phyloP scores from a whole-genome alignment of 2,329 filamentous ascomycete species.

The Colletotrichum simmondsii region DNA sequence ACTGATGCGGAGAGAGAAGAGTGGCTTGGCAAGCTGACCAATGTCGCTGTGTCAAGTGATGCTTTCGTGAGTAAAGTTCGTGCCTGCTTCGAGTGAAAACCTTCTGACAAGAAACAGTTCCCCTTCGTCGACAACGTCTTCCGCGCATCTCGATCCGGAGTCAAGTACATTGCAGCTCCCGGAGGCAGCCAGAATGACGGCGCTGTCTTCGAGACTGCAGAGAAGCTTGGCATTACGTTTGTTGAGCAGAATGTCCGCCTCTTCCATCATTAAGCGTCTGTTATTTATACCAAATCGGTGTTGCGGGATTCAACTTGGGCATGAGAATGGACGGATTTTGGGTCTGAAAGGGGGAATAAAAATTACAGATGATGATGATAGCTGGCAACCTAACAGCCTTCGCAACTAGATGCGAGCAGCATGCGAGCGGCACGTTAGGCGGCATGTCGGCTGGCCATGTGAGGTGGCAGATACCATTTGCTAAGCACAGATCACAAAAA shows the following conservation, averaged over 20 bases:
- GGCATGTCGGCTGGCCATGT: neutral
- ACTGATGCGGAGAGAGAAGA: conserved; percentile 84
- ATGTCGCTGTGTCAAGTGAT: conserved; percentile 91
- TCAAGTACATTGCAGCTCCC: conserved; percentile 95
- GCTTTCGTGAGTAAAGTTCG: conserved; percentile 80
- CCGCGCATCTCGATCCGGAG: conserved; percentile 86
- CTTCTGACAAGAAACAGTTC: conserved; percentile 69
- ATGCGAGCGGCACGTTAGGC: neutral
- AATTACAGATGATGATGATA: neutral
- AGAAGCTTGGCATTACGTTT: conserved; percentile 92
- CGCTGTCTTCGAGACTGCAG: conserved; percentile 86
- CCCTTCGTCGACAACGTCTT: conserved; percentile 99
- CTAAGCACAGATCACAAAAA: neutral
- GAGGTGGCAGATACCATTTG: neutral
- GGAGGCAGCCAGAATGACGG: conserved; percentile 88
- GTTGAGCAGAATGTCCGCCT: conserved; percentile 94
- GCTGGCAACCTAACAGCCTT: neutral
- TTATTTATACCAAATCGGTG: conserved; percentile 16
- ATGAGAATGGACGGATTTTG: conserved; percentile 13
- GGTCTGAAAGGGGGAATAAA: conserved; percentile 3
- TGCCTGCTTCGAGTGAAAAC: neutral
- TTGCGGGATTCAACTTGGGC: conserved; percentile 26
- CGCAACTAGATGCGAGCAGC: neutral
- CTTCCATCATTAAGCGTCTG: conserved; percentile 83
- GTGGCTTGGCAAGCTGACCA: conserved; percentile 84